Percentiles rank a stretch among this genome's conserved stretches.
Evolutionary conservation across 2,329 filamentous ascomycete genomes (phyloP).

Genomic region (Chaetomiaceae sp.): DNA sequence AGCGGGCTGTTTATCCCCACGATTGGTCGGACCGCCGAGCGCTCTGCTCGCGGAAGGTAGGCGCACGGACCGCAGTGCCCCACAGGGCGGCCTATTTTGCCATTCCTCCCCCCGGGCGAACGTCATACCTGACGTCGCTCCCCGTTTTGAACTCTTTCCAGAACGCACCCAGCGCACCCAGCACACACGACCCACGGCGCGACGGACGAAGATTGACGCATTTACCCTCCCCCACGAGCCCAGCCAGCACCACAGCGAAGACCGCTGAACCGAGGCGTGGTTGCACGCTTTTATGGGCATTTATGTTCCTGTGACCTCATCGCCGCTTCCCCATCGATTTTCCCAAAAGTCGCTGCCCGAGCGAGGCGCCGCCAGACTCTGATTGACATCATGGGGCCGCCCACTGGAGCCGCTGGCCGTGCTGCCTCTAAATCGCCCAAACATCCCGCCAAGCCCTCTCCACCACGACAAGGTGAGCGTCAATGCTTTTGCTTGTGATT

Average conservation of each 20-base stretch:
- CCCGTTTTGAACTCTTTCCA: constrained; percentile 21
- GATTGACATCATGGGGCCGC: constrained; percentile 46
- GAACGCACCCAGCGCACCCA: constrained; percentile 10
- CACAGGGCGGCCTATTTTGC: constrained; percentile 22
- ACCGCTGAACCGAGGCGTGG: constrained; percentile 21
- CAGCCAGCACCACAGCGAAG: constrained; percentile 11
- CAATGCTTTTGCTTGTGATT: background rate
- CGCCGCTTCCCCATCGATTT: constrained; percentile 12
- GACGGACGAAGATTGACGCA: constrained; percentile 18
- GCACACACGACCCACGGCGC: constrained; percentile 3
- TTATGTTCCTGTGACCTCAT: constrained; percentile 26
- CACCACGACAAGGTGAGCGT: constrained; percentile 39
- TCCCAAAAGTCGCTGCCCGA: constrained; percentile 14
- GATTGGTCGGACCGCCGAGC: no score
- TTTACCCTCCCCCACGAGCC: constrained; percentile 22
- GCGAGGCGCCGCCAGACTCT: constrained; percentile 21
- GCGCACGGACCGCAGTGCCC: background rate
- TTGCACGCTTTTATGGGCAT: constrained; percentile 19
- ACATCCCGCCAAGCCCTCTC: constrained; percentile 36
- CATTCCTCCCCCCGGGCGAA: constrained; percentile 19
- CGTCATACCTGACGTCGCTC: constrained; percentile 29
- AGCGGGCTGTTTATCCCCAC: no score
- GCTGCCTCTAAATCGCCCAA: constrained; percentile 46
- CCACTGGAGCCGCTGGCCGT: constrained; percentile 34
- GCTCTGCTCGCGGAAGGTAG: constrained; percentile 2